Percentiles rank a stretch among this genome's conserved stretches.
Conservation (phyloP, 768 basidiomycete species). For the Gymnopilus dilepis region DNA sequence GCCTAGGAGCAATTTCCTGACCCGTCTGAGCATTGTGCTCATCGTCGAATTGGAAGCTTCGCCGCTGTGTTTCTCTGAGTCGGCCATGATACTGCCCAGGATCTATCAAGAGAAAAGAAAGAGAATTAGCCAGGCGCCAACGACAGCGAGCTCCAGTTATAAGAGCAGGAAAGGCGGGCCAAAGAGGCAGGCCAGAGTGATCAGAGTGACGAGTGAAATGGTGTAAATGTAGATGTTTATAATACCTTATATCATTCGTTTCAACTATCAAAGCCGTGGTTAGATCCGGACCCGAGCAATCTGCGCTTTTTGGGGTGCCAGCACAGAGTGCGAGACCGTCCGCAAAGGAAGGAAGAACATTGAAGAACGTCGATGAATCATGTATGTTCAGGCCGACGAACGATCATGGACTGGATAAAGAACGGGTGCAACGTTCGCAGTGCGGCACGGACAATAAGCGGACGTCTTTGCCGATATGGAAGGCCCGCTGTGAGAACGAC, state of each 20-base stretch:
- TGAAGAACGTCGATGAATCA: background rate
- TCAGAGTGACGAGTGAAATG: constrained; percentile 2
- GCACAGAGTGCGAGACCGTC: background rate
- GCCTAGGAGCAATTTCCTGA: constrained; percentile 19
- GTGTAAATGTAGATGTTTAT: background rate
- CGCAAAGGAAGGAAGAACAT: constrained; percentile 1
- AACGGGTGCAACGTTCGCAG: background rate
- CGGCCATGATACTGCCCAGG: constrained; percentile 21
- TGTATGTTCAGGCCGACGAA: background rate
- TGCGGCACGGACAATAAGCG: background rate
- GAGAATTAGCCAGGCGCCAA: background rate
- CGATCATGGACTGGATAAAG: background rate
- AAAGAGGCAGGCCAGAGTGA: background rate
- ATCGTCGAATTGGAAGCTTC: background rate
- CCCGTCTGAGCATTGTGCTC: constrained; percentile 12
- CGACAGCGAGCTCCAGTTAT: background rate
- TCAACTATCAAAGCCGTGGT: background rate
- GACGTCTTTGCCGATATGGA: background rate
- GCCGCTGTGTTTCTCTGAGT: constrained; percentile 11
- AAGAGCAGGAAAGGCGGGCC: background rate
- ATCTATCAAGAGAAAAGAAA: constrained; percentile 9
- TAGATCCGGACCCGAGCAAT: constrained; percentile 3
- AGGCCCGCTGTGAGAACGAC: background rate
- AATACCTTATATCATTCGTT: constrained; percentile 1
- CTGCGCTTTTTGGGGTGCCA: background rate